Evolutionary conservation across 108 stramenopile species (phyloP), one percentile per base, ranked within the genome.

Genomic region (Discostella pseudostelligera): DNA sequence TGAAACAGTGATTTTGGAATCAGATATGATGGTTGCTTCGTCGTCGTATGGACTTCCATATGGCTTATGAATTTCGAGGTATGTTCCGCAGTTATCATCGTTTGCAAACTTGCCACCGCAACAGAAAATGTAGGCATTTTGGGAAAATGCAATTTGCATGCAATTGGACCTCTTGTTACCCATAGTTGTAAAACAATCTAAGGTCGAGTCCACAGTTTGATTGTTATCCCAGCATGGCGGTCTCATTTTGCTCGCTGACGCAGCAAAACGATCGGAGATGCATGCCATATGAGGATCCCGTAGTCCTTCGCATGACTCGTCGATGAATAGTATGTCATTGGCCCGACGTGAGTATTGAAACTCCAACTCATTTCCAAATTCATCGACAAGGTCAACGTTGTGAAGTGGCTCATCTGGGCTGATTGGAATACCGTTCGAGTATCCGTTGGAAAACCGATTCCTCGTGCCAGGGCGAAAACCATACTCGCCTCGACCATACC

Each of bases 201-300:
- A 39, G 36, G 69, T 72, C 28, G 83, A 56, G 57, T 84, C 72
- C 17, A 84, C 81, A 12, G 83, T 82, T 32, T 67, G 58, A 61
- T 84, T 84, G 59, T 81, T 69, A 60, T 84, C 83, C 73, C 70
- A 80, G 49, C 83, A 84, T 4, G 76, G 49, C 2, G 83, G 79
- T 39, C 39, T 57, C 50, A 57, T 14, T 16, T 50, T 56, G 51
- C 59, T 79, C 16, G 25, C 42, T 28, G 65, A 24, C 2, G 67
- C 70, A 16, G 69, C 66, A 35, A 74, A 62, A 10, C 83, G 51
- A 40, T 67, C 50, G 17, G 67, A 76, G 44, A 73, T 67, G 51
- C 83, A 84, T 13, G 68, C 60, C 14, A 62, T 35, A 54, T 78
- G 67, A 7, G 80, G 80, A 35, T 74, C 51, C 47, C 69, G 20